Evolutionary conservation across 768 basidiomycete species (phyloP).

Genomic region (Ramaria sp.): DNA sequence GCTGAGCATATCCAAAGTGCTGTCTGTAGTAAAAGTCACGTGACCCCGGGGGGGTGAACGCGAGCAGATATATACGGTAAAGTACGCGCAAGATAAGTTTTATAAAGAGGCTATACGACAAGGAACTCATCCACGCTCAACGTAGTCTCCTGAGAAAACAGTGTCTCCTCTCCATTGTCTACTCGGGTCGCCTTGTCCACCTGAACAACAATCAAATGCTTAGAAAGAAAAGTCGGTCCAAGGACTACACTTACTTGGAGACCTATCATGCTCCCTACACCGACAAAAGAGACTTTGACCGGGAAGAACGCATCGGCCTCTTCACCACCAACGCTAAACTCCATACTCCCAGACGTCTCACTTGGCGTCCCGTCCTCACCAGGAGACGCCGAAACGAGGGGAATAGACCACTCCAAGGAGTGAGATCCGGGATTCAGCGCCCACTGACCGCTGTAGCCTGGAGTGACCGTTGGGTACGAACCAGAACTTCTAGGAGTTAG

Average conservation of each 20-base stretch:
- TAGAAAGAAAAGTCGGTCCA: conserved; percentile 15
- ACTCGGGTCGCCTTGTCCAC: conserved; percentile 35
- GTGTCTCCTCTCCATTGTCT: conserved; percentile 35
- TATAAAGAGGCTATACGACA: conserved; percentile 18
- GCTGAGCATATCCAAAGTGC: too few relatives aligned
- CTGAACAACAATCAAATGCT: conserved; percentile 16
- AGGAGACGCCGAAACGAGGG: conserved; percentile 39
- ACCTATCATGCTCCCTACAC: conserved; percentile 71
- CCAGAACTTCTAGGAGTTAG: conserved; percentile 39
- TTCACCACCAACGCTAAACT: conserved; percentile 82
- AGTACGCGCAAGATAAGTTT: too few relatives aligned
- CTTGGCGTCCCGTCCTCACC: conserved; percentile 34
- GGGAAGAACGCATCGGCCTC: conserved; percentile 87
- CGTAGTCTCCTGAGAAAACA: conserved; percentile 42
- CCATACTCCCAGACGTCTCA: conserved; percentile 67
- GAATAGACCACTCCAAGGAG: conserved; percentile 78
- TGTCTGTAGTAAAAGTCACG: too few relatives aligned
- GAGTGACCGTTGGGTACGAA: conserved; percentile 69
- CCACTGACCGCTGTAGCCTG: conserved; percentile 71
- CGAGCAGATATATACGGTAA: too few relatives aligned
- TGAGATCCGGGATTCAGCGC: conserved; percentile 69
- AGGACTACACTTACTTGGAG: conserved; percentile 35
- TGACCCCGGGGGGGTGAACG: too few relatives aligned
- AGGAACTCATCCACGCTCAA: conserved; percentile 39
- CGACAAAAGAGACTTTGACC: conserved; percentile 72